Base-by-base conservation (phyloP, 2,329 filamentous ascomycete genomes). In the Clonostachys chloroleuca region DNA sequence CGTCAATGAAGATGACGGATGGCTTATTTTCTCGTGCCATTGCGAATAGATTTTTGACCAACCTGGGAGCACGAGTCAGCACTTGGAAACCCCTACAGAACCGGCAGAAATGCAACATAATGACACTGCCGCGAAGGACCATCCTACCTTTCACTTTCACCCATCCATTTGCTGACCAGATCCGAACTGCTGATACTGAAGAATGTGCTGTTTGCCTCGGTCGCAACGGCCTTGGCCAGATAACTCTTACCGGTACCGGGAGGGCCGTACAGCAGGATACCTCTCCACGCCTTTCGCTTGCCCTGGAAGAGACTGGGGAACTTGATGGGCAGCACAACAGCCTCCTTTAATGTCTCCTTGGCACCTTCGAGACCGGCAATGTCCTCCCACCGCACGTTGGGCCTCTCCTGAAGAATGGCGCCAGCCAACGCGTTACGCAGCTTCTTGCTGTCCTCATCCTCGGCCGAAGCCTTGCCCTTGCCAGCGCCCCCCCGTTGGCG, bases 81-180 rank as follows among this genome's bases (percentile, higher is more conserved):
- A 13, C 14, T 5, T n/a, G 36, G 12, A n/a, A 20, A 14, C 7
- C 40, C 16, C 16, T 42, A 16, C 7, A n/a, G 6, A 18, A 39
- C 36, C 36, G 3, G 14, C 14, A 39, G 36, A 18, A 30, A 30
- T 9, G 24, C 24, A 30, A 10, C 18, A 18, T 18, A 30, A 30
- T 30, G 9, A 10, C 9, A 10, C 24, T 30, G 8, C 24, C 8
- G 36, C 36, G 17, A 18, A 39, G 36, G 36, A n/a, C 3, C 37
- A 36, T 24, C 7, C 6, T 73, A 95, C 89, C 91, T 83, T 82
- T 99, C 94, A 76, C 89, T 95, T 70, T 99, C 94, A 73, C 94
- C 94, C 94, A 99, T 99, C 94, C 94, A 99, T 66, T 99, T 99
- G 67, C 90, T 96, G 51, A 99, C 94, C 67, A 99, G 68, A 65